Evolutionary conservation across 2,329 filamentous ascomycete species (phyloP), one percentile per base, ranked within the genome.

Genomic region (Delphinella strobiligena): DNA sequence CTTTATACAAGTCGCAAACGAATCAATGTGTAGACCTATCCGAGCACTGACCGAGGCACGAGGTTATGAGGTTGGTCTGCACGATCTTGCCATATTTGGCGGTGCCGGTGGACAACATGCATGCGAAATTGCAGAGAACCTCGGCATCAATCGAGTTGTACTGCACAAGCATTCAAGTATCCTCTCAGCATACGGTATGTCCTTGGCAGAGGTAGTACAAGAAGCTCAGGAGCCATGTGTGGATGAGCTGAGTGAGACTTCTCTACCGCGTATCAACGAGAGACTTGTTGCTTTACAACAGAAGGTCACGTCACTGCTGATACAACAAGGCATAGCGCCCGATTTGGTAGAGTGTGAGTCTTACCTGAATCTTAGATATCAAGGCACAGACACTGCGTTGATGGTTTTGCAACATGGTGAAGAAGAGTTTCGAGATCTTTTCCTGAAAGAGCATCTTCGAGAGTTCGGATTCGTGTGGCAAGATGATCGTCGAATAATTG

Each of bases 291-390:
- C 31, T 14, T 66, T 89, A 30, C 80, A 78, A 57, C 65, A 71
- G 12, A 77, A 74, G 49, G 80, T 80, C 0, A 65, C 67, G 2
- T 59, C 66, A 18, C 68, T 73, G 1, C 63, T 88, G 2, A 60
- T 62, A 15, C 75, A 76, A 2, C 82, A 88, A 56, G 82, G 81
- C 0, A 86, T 88, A 10, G 19, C 38, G 0, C 32, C 29, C 0
- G 35, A 43, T 9, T 37, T 34, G 3, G 42, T 51, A 15, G 37
- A 36, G 2, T 47, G 48, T 24, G 54, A 64, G 30, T 47, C 50
- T 7, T 67, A 61, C 43, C 50, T 67, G 11, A 66, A 63, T 44
- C 58, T 67, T 50, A 51, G 62, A 40, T 67, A 67, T 30, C 53
- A 56, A 2, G 64, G 64, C 9, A 61, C 61, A 2, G 63, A 62